Evolutionary conservation across 176 grass and related monocot species (phyloP), one percentile per base, ranked within the genome.

Genomic region (Carex pumila): DNA sequence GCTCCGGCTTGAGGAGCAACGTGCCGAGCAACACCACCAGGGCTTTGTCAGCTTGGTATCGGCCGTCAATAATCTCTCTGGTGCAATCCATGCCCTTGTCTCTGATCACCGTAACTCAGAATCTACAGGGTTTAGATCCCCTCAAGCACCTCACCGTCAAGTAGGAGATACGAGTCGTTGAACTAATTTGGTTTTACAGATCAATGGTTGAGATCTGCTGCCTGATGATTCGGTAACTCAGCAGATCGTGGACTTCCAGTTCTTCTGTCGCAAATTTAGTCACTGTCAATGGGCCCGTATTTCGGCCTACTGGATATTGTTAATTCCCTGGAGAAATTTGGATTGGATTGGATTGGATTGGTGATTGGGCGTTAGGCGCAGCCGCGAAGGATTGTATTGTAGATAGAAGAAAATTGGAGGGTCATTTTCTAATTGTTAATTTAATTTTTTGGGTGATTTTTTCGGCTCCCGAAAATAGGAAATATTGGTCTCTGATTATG

Each of bases 11-110:
- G 91, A 96, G 90, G 93, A 95, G 88, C 83, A 94, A 86, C 93
- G 91, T 52, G 90, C 91, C 7, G 97, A 99, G 83, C 84, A 89
- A 53, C 93, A 89, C 12, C 97, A 93, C 87, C 97, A 99, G 87
- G 93, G 97, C 39, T 99, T 92, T 81, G 83, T 91, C 0, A 91
- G 91, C 2, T 83, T 99, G 63, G 87, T 99, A 65, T 88, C 97
- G 12, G 93, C 97, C 39, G 91, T 99, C 47, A 94, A 96, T 87
- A 90, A 91, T 88, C 91, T 99, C 32, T 96, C 97, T 61, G 53
- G 81, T 80, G 97, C 97, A 87, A 94, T 99, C 85, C 91, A 94
- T 80, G 91, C 93, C 0, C 93, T 99, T 66, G 93, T 96, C 55
- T 52, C 97, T 54, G 97, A 99, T 57, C 91, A 95, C 89, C 91